A percentile compares a stretch with the other conserved stretches of the same genome.
These are phyloP conservation scores for Fusarium caatingaense DNA, from an alignment of 2,329 filamentous ascomycete species.

Conservation along the genomic window DNA sequence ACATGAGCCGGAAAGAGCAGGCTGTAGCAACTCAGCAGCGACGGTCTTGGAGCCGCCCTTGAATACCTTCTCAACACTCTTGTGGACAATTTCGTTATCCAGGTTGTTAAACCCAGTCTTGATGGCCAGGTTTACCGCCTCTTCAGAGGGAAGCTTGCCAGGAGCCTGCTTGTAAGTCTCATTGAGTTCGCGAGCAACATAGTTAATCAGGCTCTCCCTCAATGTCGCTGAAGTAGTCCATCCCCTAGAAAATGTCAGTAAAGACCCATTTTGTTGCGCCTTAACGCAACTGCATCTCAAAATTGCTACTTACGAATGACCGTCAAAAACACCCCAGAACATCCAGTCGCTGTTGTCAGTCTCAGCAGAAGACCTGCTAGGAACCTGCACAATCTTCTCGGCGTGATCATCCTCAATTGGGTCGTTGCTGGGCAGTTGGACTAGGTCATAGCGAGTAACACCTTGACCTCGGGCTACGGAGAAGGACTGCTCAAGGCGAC, in stretches of 20 bases:
- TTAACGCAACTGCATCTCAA: not conserved
- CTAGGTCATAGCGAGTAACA: constrained; percentile 93
- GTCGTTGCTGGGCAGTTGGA: constrained; percentile 94
- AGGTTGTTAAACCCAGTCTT: constrained; percentile 90
- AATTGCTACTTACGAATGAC: constrained; percentile 78
- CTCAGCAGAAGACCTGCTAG: constrained; percentile 62
- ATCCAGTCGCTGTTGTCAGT: constrained; percentile 88
- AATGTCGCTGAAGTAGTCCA: constrained; percentile 99
- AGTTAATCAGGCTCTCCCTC: constrained; percentile 90
- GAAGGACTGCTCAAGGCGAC: constrained; percentile 92
- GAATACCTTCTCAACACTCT: constrained; percentile 90
- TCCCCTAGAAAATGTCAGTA: constrained; percentile 66
- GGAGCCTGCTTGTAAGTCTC: constrained; percentile 83
- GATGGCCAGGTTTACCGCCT: constrained; percentile 89
- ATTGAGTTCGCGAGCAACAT: constrained; percentile 93
- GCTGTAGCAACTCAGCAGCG: constrained; percentile 90
- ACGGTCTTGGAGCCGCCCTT: constrained; percentile 90
- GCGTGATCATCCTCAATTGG: constrained; percentile 99
- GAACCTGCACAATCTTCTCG: constrained; percentile 96
- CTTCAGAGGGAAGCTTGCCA: constrained; percentile 74
- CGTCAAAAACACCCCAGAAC: constrained; percentile 99
- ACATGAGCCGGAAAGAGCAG: constrained; percentile 95
- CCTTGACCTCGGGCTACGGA: constrained; percentile 88
- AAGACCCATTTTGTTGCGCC: not conserved
- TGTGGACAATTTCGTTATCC: constrained; percentile 94